These are phyloP conservation scores for Beauveria rudraprayagi DNA, from an alignment of 2,329 filamentous ascomycete species.

Conservation along the genomic window DNA sequence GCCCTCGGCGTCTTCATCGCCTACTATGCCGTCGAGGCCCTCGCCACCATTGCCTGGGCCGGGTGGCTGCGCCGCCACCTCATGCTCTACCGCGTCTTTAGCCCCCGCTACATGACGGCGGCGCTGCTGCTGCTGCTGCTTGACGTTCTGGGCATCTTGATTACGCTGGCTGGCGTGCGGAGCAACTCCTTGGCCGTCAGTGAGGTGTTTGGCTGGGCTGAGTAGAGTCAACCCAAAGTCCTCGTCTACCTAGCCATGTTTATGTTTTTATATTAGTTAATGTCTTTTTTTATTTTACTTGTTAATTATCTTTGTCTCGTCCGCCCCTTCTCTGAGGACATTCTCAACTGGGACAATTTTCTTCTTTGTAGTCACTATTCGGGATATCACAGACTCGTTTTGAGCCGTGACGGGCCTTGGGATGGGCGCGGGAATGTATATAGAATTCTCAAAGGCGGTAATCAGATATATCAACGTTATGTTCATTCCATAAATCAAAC, in stretches of 20 bases:
- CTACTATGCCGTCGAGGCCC: conserved; percentile 74
- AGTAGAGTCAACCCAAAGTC: conserved; percentile 31
- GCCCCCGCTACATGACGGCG: conserved; percentile 81
- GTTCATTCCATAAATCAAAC: background rate
- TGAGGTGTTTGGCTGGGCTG: conserved; percentile 80
- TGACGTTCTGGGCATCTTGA: conserved; percentile 62
- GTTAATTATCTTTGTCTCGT: background rate
- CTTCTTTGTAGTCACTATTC: background rate
- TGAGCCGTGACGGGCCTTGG: background rate
- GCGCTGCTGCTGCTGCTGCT: conserved; percentile 64
- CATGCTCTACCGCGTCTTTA: conserved; percentile 94
- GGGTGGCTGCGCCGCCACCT: conserved; percentile 81
- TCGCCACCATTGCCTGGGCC: conserved; percentile 86
- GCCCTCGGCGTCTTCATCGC: conserved; percentile 67
- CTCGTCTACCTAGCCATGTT: conserved; percentile 6
- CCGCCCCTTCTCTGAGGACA: background rate
- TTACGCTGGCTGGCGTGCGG: conserved; percentile 67
- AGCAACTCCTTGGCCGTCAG: conserved; percentile 70
- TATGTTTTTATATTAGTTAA: conserved; percentile 7
- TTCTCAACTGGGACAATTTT: background rate
- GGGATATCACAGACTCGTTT: background rate
- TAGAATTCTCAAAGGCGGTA: background rate
- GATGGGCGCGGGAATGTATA: background rate
- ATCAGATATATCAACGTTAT: background rate
- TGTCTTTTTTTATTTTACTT: background rate